Base-by-base conservation (phyloP, 495 filamentous ascomycete genomes). In the Friedmanniomyces endolithicus region DNA sequence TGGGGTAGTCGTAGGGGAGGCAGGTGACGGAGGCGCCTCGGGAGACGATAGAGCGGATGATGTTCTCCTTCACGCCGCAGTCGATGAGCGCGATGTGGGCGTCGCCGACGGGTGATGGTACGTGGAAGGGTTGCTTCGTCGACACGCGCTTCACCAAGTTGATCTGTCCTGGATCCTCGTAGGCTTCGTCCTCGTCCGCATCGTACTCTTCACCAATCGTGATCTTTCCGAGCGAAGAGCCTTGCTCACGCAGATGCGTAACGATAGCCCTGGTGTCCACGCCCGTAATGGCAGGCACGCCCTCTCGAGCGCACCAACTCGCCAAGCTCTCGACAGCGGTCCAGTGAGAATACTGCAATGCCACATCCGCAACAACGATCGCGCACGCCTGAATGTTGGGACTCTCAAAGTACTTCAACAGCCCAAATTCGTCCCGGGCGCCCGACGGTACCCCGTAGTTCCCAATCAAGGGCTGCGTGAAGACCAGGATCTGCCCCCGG, bases 41-140 rank as follows among this genome's bases (percentile, higher is more conserved):
- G 69, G 74, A 76, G 59, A 97, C 90, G 57, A 98, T 74, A 66
- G 86, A 90, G 60, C 92, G 86, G 48, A 98, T 81, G 67, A 98
- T 98, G 75, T 97, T 98, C 78, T 98, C 92, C 78, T 98, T 98
- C 56, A 98, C 94, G 70, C 92, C 92, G 67, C 92, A 98, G 72
- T 98, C 92, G 68, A 98, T 83, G 55, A 98, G 78, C 33, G 90
- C 92, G 63, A 98, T 80, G 72, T 98, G 92, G 68, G 84, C 80
- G 66, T 85, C 82, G 55, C 90, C 87, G 60, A 78, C 75, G 40
- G 79, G 76, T 33, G 88, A 85, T 58, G 81, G 80, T 56, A 96
- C 84, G 65, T 95, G 90, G 77, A 98, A 98, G 11, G 92, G 94
- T 52, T 88, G 82, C 76, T 98, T 98, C 68, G 92, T 98, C 75